Base-by-base conservation (phyloP, 1,284 basidiomycete genomes). In the Vanrija pseudolonga region DNA sequence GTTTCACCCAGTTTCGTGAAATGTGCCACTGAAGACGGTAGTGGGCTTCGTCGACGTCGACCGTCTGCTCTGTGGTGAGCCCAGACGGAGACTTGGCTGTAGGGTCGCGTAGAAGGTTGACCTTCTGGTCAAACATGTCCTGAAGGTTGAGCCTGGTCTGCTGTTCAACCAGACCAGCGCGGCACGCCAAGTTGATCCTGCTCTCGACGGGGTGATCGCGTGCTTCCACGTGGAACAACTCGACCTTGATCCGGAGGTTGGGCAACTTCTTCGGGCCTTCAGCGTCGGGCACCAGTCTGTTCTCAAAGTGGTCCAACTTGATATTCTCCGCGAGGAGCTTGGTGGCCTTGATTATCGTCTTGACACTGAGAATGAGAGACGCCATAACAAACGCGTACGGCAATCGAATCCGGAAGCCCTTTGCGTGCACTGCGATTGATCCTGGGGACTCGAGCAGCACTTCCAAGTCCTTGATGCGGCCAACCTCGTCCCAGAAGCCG, bases 161-260 rank as follows among this genome's bases (percentile, higher is more conserved):
- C 47, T 87, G 85, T 56, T 93, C 93, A 45, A 85, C 83, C 38
- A 83, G 76, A 0, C 92, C 93, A 32, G 85, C 83, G 52, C 84
- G 82, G 82, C 85, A 90, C 37, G 92, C 88, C 14, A 89, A 79
- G 47, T 85, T 88, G 32, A 98, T 75, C 58, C 81, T 84, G 22
- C 84, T 84, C 75, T 98, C 95, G 53, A 97, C 84, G 0, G 86
- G 83, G 68, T 95, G 89, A 70, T 98, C 95, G 22, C 85, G 83
- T n/a, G 86, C 87, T 73, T 98, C 93, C 6, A 92, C 71, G 64
- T 82, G 83, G 42, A 90, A 61, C 45, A 78, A 79, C 22, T 83
- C 79, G 40, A 94, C 76, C 32, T 76, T 80, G 50, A 97, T 70
- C 3, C 77, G 77, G 41, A 96, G 67, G 44, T 80, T 78, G 0